A percentile compares a stretch with the other conserved stretches of the same genome.
Evolutionary conservation across 2,329 filamentous ascomycete genomes (phyloP).

Genomic region (Xylaria arbuscula): DNA sequence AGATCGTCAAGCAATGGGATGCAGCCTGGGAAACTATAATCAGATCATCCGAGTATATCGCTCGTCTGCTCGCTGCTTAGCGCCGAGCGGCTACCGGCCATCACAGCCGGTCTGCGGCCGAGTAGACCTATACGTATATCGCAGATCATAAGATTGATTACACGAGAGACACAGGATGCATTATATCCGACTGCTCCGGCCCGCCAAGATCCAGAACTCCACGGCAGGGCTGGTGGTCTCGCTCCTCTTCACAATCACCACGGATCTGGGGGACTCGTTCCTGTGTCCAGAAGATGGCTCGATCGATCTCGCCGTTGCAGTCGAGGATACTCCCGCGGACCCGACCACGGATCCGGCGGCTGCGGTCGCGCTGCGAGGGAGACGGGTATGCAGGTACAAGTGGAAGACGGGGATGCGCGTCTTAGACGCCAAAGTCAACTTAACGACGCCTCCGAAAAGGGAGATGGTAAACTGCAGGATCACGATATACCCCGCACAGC

Average conservation of each 20-base stretch:
- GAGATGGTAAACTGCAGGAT: conserved; percentile 38
- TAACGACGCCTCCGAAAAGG: conserved; percentile 30
- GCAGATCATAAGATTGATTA: background rate
- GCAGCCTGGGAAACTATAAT: background rate
- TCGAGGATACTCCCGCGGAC: conserved; percentile 48
- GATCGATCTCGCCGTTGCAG: conserved; percentile 55
- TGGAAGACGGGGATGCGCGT: conserved; percentile 55
- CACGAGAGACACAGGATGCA: conserved; percentile 58
- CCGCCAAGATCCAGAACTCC: conserved; percentile 54
- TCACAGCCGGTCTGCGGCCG: background rate
- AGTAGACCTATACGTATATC: too few relatives aligned
- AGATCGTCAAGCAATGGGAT: background rate
- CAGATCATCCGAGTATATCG: background rate
- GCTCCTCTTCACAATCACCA: conserved; percentile 66
- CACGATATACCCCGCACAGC: conserved; percentile 39
- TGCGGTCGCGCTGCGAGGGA: background rate
- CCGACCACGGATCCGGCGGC: background rate
- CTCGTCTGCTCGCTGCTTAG: background rate
- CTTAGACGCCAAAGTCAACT: conserved; percentile 49
- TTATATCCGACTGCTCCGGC: conserved; percentile 66
- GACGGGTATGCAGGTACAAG: conserved; percentile 28
- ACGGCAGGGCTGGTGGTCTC: conserved; percentile 32
- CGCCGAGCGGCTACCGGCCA: background rate
- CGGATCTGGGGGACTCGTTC: conserved; percentile 67
- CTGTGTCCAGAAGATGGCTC: conserved; percentile 58